Percentiles rank a stretch among this genome's conserved stretches.
Conservation (phyloP, 495 filamentous ascomycete genomes). For the Podospora fimiseda region DNA sequence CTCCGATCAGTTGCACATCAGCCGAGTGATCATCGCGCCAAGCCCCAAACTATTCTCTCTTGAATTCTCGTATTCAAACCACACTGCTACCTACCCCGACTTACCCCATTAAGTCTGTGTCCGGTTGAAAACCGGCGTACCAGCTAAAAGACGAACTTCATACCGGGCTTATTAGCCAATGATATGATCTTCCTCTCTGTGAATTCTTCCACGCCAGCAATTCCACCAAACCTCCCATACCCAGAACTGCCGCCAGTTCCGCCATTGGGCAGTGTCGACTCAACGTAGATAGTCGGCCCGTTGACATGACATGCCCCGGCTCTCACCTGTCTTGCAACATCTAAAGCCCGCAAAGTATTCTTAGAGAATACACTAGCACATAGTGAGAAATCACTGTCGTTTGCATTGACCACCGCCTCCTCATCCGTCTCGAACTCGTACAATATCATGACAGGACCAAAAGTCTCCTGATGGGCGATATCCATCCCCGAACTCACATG, state of each 20-base stretch:
- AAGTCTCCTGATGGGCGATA: constrained; percentile 27
- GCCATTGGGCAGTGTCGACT: constrained; percentile 29
- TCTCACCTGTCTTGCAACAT: constrained; percentile 25
- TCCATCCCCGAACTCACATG: constrained; percentile 25
- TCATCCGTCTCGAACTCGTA: constrained; percentile 24
- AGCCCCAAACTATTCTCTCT: no score
- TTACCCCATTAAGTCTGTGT: no score
- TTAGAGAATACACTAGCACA: constrained; percentile 29
- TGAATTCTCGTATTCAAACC: no score
- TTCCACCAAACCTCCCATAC: constrained; percentile 33
- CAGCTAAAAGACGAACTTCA: constrained; percentile 23
- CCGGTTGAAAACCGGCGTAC: no score
- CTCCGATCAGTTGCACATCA: no score
- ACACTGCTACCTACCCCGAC: no score
- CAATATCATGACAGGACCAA: constrained; percentile 30
- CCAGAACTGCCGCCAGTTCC: constrained; percentile 31
- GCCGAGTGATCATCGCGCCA: no score
- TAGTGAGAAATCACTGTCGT: constrained; percentile 29
- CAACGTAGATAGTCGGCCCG: constrained; percentile 30
- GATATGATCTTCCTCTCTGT: constrained; percentile 31
- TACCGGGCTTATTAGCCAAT: constrained; percentile 19
- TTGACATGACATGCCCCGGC: constrained; percentile 31
- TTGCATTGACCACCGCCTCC: constrained; percentile 29
- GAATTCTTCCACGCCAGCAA: constrained; percentile 26
- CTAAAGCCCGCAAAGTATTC: constrained; percentile 26